These are phyloP conservation scores for Penicillium thymicola DNA, from an alignment of 2,329 filamentous ascomycete species.

Conservation along the genomic window DNA sequence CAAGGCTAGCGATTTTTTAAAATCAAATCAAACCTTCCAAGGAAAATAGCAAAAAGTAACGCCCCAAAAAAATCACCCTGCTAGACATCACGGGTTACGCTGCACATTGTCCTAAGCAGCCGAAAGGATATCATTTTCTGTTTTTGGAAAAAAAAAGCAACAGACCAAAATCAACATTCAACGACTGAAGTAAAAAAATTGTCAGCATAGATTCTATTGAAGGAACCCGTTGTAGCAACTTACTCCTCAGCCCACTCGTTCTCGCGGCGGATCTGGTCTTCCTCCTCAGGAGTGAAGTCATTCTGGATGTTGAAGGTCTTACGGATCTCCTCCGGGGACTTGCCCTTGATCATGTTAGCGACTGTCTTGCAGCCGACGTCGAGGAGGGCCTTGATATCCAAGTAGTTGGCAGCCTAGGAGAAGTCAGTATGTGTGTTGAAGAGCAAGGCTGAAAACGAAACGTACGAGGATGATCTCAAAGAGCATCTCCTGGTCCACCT, in stretches of 20 bases:
- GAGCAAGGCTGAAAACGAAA: slow-evolving; percentile 19
- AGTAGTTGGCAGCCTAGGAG: slow-evolving; percentile 85
- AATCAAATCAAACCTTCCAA: background rate
- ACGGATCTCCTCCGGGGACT: slow-evolving; percentile 97
- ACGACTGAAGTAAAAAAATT: slow-evolving; percentile 38
- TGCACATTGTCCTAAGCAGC: slow-evolving; percentile 1
- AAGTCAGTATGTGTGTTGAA: background rate
- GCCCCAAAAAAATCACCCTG: slow-evolving; percentile 2
- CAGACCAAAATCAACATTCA: slow-evolving; percentile 39
- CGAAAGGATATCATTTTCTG: slow-evolving; percentile 3
- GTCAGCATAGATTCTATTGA: slow-evolving; percentile 6
- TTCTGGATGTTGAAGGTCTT: slow-evolving; percentile 99
- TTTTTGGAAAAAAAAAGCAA: background rate
- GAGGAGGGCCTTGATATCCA: slow-evolving; percentile 96
- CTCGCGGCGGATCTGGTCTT: slow-evolving; percentile 92
- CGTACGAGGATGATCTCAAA: slow-evolving; percentile 96
- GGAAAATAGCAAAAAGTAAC: background rate
- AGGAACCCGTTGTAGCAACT: slow-evolving; percentile 23
- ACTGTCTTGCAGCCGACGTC: slow-evolving; percentile 99
- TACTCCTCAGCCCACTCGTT: slow-evolving; percentile 88
- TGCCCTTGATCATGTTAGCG: slow-evolving; percentile 99
- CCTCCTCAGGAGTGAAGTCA: slow-evolving; percentile 97
- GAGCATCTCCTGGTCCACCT: slow-evolving; percentile 99
- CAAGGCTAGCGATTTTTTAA: background rate
- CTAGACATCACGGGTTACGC: background rate